phyloP scores from a whole-genome alignment of 441 rosid species.

The Melastoma candidum region DNA sequence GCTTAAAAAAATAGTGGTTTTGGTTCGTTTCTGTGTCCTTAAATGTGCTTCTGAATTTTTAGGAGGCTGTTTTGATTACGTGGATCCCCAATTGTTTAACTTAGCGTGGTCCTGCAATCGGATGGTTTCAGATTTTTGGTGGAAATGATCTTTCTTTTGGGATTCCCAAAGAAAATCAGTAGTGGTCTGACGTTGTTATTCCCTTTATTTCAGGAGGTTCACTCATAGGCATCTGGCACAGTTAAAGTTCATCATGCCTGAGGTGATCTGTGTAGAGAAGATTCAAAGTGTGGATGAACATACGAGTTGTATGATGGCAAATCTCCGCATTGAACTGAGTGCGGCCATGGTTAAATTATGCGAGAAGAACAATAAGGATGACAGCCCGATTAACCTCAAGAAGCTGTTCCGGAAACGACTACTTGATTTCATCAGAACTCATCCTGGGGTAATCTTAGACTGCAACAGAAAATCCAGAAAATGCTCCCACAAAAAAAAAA shows the following conservation, averaged over 20 bases:
- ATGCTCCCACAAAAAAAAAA: neutral
- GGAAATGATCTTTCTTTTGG: no score
- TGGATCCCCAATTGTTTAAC: no score
- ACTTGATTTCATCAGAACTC: constrained; percentile 38
- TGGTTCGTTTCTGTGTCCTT: no score
- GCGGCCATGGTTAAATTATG: constrained; percentile 36
- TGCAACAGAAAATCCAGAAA: neutral
- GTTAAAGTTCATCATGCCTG: constrained; percentile 61
- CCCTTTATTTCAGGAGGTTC: constrained; percentile 53
- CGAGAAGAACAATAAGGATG: constrained; percentile 22
- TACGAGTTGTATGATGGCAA: constrained; percentile 72
- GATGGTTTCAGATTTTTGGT: no score
- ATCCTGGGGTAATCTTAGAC: constrained; percentile 45
- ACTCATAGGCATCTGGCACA: constrained; percentile 59
- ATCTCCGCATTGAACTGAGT: constrained; percentile 49
- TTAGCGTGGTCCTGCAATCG: no score
- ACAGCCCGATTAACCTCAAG: constrained; percentile 35
- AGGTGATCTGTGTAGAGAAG: constrained; percentile 57
- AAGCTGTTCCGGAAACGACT: constrained; percentile 53
- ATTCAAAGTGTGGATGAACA: constrained; percentile 47
- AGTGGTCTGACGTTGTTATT: no score
- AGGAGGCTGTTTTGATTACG: no score
- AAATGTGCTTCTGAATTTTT: no score
- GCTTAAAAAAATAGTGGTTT: no score
- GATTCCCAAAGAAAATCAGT: no score